Evolutionary conservation across 2,329 filamentous ascomycete species (phyloP).

Genomic region (Sporothrix phasma): DNA sequence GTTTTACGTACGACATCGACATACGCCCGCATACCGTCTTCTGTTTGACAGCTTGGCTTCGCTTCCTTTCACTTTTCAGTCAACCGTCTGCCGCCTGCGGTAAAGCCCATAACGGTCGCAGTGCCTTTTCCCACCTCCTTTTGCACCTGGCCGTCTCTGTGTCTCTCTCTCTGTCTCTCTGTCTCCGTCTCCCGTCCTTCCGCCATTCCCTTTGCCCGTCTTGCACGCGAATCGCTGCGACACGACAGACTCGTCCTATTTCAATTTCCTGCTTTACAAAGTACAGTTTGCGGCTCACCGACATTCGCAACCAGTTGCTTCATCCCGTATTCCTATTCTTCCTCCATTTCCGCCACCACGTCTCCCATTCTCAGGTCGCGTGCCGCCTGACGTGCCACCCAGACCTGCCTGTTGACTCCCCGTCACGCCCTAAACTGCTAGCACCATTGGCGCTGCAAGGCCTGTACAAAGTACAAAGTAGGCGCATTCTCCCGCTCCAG

Average conservation of each 20-base stretch:
- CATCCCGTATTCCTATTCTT: too few species aligned
- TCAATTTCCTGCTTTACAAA: too few species aligned
- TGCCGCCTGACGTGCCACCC: neutral
- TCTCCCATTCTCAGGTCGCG: neutral
- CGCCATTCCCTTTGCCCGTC: slow-evolving; percentile 2
- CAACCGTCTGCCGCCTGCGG: neutral
- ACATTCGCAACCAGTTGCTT: too few species aligned
- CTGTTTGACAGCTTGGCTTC: neutral
- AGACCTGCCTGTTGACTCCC: neutral
- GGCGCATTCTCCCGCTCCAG: neutral
- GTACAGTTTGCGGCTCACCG: too few species aligned
- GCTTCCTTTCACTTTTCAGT: neutral
- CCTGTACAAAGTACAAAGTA: neutral
- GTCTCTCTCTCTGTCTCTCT: too few species aligned
- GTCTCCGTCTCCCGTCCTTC: slow-evolving; percentile 1
- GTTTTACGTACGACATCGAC: neutral
- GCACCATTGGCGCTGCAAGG: neutral
- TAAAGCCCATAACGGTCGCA: neutral
- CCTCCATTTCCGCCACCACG: neutral
- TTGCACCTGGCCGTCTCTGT: neutral
- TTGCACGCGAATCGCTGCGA: slow-evolving; percentile 2
- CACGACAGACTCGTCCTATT: too few species aligned
- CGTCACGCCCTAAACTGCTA: neutral
- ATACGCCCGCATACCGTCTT: too few species aligned
- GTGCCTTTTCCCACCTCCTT: too few species aligned